A percentile compares a stretch with the other conserved stretches of the same genome.
Evolutionary conservation across 2,329 filamentous ascomycete genomes (phyloP).

Genomic region (Penicillium sp.): DNA sequence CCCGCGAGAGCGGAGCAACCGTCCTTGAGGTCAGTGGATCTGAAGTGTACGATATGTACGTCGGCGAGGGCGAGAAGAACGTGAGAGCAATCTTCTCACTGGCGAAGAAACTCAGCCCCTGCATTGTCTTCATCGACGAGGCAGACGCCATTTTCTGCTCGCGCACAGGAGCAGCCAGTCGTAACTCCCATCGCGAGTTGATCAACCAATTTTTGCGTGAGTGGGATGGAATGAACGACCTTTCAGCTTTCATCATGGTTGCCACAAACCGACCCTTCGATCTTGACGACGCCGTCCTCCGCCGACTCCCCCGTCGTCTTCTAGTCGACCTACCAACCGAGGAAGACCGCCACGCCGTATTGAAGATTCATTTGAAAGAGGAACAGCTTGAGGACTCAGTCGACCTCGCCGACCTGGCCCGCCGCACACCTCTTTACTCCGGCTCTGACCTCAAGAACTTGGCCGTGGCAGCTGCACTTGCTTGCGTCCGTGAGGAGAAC

Average conservation of each 20-base stretch:
- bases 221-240: slow-evolving; percentile 88
- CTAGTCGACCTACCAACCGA: slow-evolving; percentile 52
- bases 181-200: slow-evolving; percentile 77
- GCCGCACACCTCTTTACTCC: slow-evolving; percentile 51
- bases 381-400: slow-evolving; percentile 47
- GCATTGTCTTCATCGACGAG: slow-evolving; percentile 96
- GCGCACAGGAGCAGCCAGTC: slow-evolving; percentile 62
- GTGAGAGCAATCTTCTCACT: slow-evolving; percentile 88
- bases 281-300: slow-evolving; percentile 66
- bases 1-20: slow-evolving; percentile 66
- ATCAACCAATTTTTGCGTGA: slow-evolving; percentile 97
- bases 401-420: slow-evolving; percentile 45
- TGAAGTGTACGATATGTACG: slow-evolving; percentile 93
- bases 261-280: slow-evolving; percentile 96
- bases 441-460: slow-evolving; percentile 57
- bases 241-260: slow-evolving; percentile 94
- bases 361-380: slow-evolving; percentile 52
- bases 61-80: slow-evolving; percentile 95
- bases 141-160: slow-evolving; percentile 89
- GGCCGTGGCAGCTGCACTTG: slow-evolving; percentile 52
- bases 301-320: slow-evolving; percentile 52
- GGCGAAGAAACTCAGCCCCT: slow-evolving; percentile 86
- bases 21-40: slow-evolving; percentile 85
- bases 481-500: slow-evolving; percentile 51
- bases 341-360: slow-evolving; percentile 48